These are phyloP conservation scores for Rhizomucor pusillus DNA, from an alignment of 371 early-diverging fungal genomes.

Conservation along the genomic window DNA sequence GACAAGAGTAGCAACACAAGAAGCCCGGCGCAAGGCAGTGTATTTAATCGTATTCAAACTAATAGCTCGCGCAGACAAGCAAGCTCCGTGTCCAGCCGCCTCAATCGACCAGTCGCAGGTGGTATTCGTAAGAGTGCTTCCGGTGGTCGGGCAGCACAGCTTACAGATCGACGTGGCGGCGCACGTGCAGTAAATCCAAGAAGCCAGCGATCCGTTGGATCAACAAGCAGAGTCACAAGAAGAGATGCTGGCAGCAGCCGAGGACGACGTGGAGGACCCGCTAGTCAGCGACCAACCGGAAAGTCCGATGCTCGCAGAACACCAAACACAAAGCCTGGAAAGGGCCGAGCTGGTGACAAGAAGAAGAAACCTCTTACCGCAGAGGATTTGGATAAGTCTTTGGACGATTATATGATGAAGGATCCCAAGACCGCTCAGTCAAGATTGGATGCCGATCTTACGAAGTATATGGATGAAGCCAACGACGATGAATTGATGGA, in stretches of 20 bases:
- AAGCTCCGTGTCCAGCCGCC: constrained; percentile 29
- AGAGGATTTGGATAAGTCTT: constrained; percentile 37
- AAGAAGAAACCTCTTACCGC: constrained; percentile 23
- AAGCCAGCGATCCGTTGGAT: background rate
- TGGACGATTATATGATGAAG: constrained; percentile 52
- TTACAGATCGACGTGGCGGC: constrained; percentile 5
- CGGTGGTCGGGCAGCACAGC: constrained; percentile 12
- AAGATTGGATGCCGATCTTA: constrained; percentile 42
- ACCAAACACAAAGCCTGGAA: background rate
- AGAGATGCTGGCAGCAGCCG: no score
- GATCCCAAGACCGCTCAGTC: constrained; percentile 46
- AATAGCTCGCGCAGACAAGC: constrained; percentile 8
- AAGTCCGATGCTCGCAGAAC: background rate
- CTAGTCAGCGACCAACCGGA: background rate
- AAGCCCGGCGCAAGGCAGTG: constrained; percentile 13
- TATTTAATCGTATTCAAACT: constrained; percentile 32
- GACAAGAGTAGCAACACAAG: constrained; percentile 7
- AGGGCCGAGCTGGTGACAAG: constrained; percentile 7
- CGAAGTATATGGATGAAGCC: constrained; percentile 43
- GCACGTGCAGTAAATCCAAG: constrained; percentile 1
- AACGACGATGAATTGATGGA: constrained; percentile 14
- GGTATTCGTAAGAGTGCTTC: constrained; percentile 23
- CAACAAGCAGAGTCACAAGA: background rate
- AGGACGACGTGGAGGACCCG: no score
- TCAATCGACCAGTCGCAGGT: constrained; percentile 26